Base-by-base conservation (phyloP, 148 eudicot genomes). In the Silene conica region DNA sequence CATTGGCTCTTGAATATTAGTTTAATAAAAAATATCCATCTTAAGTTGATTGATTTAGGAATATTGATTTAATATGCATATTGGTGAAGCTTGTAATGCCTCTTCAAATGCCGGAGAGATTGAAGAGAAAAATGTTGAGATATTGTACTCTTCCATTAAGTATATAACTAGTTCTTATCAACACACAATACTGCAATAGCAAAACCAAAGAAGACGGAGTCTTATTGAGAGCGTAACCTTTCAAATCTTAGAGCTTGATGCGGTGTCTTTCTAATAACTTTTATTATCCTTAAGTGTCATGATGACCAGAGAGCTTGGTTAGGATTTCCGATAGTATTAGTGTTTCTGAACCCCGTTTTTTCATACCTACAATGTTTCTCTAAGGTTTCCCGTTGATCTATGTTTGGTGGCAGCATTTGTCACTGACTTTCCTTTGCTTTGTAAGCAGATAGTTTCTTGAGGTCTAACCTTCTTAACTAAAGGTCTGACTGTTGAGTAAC, bases 131-230 rank as follows among this genome's bases (percentile, higher is more conserved):
- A 13, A 46, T 68, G 22, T 6, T 48, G 57, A 45, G 5, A 46
- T 68, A 28, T 68, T 43, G 16, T 43, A 1, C 23, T 5, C 19
- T 9, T 25, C 3, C 2, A 26, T 63, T 14, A 15, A 62, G 66
- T 62, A 62, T 60, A 60, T 62, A 16, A 62, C 38, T 62, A 62
- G 66, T 12, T 62, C 38, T 62, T 62, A 34, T 34, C 41, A 34
- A 34, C 41, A 34, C 41, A 34, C 41, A 34, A 34, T 34, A 34
- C 4, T 5, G 41, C 41, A 34, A 34, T 5, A 34, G 41, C 25
- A 9, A 61, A 63, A 63, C 38, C 28, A 14, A 26, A 26, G 28
- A 2, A 1, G 28, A 26, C 1, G 1, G 28, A 25, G 67, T 63
- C 41, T 63, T 25, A 5, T 26, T 6, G 46, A 16, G 14, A 31